Percentiles rank a stretch among this genome's conserved stretches.
These are phyloP conservation scores for Kluyveromyces lactis DNA, from an alignment of 805 yeast species.

Conservation along the genomic window DNA sequence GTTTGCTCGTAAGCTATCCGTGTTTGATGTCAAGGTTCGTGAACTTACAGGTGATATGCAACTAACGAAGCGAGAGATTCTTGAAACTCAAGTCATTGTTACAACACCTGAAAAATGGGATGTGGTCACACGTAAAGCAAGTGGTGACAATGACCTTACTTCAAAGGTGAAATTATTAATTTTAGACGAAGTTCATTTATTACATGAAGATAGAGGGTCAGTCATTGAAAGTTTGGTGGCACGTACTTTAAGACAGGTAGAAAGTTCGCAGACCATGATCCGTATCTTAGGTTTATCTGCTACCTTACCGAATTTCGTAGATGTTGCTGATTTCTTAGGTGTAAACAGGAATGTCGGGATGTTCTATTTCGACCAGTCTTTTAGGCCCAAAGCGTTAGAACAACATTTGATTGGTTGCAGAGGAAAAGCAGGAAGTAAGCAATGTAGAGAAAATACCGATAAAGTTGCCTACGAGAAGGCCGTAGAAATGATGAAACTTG, in stretches of 20 bases:
- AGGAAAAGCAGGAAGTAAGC: conserved; percentile 74
- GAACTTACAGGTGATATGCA: conserved; percentile 97
- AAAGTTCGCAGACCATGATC: conserved; percentile 86
- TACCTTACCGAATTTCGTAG: conserved; percentile 82
- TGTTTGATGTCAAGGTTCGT: conserved; percentile 81
- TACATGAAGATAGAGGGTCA: conserved; percentile 97
- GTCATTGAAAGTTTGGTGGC: conserved; percentile 94
- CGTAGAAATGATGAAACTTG: conserved; percentile 53
- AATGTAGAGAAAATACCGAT: conserved; percentile 64
- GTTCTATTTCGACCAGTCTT: conserved; percentile 89
- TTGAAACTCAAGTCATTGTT: conserved; percentile 77
- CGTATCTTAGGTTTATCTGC: conserved; percentile 93
- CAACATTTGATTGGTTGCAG: conserved; percentile 82
- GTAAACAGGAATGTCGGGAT: conserved; percentile 86
- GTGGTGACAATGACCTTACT: conserved; percentile 78
- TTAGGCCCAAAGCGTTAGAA: conserved; percentile 87
- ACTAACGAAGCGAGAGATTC: conserved; percentile 68
- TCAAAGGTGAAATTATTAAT: conserved; percentile 78
- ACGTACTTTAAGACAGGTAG: conserved; percentile 90
- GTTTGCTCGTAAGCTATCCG: conserved; percentile 62
- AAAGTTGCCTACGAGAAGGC: conserved; percentile 69
- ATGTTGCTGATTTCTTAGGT: conserved; percentile 90
- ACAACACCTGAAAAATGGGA: conserved; percentile 98
- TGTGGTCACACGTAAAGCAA: conserved; percentile 89
- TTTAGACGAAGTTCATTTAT: conserved; percentile 92